Evolutionary conservation across 257 asterid species (phyloP), one percentile per base, ranked within the genome.

Genomic region (Gentiana macrophylla): DNA sequence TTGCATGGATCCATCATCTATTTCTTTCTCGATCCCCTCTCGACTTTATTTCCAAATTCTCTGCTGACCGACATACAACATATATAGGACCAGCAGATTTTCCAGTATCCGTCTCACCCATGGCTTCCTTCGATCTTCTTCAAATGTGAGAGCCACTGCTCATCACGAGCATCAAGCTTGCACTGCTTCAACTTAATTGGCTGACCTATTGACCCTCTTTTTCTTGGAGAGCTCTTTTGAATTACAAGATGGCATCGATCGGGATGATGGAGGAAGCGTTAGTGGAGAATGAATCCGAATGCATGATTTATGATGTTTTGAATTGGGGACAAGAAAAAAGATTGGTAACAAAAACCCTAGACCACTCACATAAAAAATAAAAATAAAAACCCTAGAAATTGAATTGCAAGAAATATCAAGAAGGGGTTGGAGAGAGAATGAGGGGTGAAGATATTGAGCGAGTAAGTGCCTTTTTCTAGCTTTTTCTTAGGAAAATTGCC

Each of bases 151-250:
- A 86, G 92, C 88, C 92, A 91, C 83, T 91, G 98, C 67, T 87
- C 96, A 3, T 95, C 86, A 44, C 96, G 94, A 41, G 92, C 98
- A 71, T 82, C 94, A 52, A 80, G 92, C 79, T 90, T 90, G 86
- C 82, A 76, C 75, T 84, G 95, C 94, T 86, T 90, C 84, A 86
- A 66, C 73, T 90, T 90, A 15, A n/a, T n/a, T n/a, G 15, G 95
- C 93, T 32, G 89, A 79, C 48, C 95, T 90, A 52, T 84, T 81
- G 10, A 67, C 97, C 90, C 84, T 73, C 68, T 80, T 89, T 64
- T 86, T 89, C 93, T 79, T 86, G 37, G 82, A 64, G 52, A 80
- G 77, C 74, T 84, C 92, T 44, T 68, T 81, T 57, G 84, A 71
- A 80, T 83, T 89, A 11, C 91, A 67, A 49, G 89, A 67, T 50